Evolutionary conservation across 139 green algal genomes (phyloP).

Genomic region (Picochlorum costavermella): DNA sequence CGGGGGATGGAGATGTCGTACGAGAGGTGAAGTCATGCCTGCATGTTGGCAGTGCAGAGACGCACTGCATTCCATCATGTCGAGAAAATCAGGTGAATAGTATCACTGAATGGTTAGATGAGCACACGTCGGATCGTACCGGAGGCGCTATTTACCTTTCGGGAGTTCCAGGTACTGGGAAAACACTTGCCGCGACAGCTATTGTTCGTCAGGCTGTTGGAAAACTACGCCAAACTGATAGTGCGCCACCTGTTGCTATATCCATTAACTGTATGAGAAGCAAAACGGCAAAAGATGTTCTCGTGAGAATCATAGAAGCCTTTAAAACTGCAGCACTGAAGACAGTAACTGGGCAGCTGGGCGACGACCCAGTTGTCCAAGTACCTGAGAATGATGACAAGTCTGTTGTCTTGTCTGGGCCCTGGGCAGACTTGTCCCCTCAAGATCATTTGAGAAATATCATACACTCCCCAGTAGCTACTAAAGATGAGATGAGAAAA

Average conservation of each 20-base stretch:
- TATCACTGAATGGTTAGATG: constrained; percentile 16
- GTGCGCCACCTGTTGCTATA: constrained; percentile 29
- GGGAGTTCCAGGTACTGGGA: constrained; percentile 44
- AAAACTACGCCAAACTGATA: not conserved
- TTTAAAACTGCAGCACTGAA: constrained; percentile 1
- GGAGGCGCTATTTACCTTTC: constrained; percentile 36
- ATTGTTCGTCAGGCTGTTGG: not conserved
- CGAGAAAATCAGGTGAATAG: constrained; percentile 23
- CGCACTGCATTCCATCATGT: constrained; percentile 15
- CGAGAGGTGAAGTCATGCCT: constrained; percentile 17
- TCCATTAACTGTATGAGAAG: constrained; percentile 57
- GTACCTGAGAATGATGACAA: not conserved
- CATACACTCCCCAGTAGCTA: not conserved
- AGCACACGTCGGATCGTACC: not conserved
- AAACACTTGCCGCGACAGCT: constrained; percentile 37
- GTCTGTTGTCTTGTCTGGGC: not conserved
- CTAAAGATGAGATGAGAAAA: not conserved
- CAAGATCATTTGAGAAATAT: not conserved
- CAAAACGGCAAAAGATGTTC: constrained; percentile 16
- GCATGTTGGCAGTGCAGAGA: constrained; percentile 9
- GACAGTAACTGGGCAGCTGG: not conserved
- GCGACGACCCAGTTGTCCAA: constrained; percentile 7
- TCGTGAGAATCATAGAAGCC: constrained; percentile 13
- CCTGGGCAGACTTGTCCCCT: not conserved
- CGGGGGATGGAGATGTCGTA: constrained; percentile 3